Percentiles rank a stretch among this genome's conserved stretches.
Evolutionary conservation across 2,329 filamentous ascomycete species (phyloP).

Genomic region (Ustulina deusta): DNA sequence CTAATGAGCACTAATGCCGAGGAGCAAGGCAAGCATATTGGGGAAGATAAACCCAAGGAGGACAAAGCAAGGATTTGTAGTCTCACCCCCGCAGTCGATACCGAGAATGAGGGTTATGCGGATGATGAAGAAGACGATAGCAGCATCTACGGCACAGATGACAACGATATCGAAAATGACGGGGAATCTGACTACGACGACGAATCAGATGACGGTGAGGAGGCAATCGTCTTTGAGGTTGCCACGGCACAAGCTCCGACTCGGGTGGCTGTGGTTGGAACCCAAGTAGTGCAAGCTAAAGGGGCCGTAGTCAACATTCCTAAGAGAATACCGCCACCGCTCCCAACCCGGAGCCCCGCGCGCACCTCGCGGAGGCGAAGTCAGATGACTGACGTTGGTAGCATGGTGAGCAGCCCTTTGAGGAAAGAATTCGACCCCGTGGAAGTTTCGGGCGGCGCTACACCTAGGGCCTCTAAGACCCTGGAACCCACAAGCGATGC

Average conservation of each 20-base stretch:
- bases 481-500: slow-evolving; percentile 19
- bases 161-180: slow-evolving; percentile 51
- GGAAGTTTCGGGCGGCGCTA: slow-evolving; percentile 43
- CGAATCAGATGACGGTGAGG: slow-evolving; percentile 66
- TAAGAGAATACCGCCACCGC: slow-evolving; percentile 80
- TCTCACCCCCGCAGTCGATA: slow-evolving; percentile 16
- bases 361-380: slow-evolving; percentile 66
- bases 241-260: slow-evolving; percentile 67
- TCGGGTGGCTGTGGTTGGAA: slow-evolving; percentile 69
- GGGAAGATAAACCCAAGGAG: slow-evolving; percentile 10
- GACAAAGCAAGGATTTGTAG: slow-evolving; percentile 22
- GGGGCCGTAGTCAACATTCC: slow-evolving; percentile 87
- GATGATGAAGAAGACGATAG: slow-evolving; percentile 36
- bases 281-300: slow-evolving; percentile 76
- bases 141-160: slow-evolving; percentile 51
- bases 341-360: slow-evolving; percentile 82
- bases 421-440: slow-evolving; percentile 59
- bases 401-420: slow-evolving; percentile 62
- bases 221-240: slow-evolving; percentile 77
- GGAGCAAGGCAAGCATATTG: slow-evolving; percentile 13
- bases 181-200: slow-evolving; percentile 53
- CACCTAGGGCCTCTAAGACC: slow-evolving; percentile 42
- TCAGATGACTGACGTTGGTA: slow-evolving; percentile 70
- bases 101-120: slow-evolving; percentile 28
- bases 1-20: neutral